These are phyloP conservation scores for Boehmeria nivea DNA, from an alignment of 306 rosid species.

Conservation along the genomic window DNA sequence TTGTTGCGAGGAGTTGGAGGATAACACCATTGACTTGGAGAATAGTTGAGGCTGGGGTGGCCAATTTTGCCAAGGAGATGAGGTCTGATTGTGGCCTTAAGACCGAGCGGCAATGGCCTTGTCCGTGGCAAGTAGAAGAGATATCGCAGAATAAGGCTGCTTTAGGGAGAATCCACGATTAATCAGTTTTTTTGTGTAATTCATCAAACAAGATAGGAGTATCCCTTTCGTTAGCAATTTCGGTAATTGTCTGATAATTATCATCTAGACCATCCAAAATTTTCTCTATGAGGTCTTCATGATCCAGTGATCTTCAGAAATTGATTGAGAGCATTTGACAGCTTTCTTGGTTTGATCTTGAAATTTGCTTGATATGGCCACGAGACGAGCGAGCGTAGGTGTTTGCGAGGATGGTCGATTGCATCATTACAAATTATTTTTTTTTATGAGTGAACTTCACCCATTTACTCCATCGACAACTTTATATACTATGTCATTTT, in stretches of 20 bases:
- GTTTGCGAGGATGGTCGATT: background rate
- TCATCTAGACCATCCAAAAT: conserved; percentile 9
- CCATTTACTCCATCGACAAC: too few species aligned
- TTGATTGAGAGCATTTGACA: background rate
- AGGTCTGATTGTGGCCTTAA: too few species aligned
- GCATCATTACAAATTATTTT: too few species aligned
- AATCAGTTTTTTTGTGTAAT: background rate
- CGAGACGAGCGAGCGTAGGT: conserved; percentile 4
- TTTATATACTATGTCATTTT: too few species aligned
- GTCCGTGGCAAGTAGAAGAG: background rate
- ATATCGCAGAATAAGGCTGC: background rate
- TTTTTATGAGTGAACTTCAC: too few species aligned
- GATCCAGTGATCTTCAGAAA: background rate
- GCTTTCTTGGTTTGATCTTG: background rate
- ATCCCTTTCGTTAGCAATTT: background rate
- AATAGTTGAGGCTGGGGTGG: background rate
- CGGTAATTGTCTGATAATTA: background rate
- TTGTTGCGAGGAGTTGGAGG: background rate
- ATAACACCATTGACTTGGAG: background rate
- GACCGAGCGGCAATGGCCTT: too few species aligned
- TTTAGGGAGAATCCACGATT: background rate
- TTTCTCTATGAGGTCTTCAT: conserved; percentile 1
- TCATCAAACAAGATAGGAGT: conserved; percentile 6
- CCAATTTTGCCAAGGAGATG: background rate
- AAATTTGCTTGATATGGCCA: background rate